Evolutionary conservation across 2,329 filamentous ascomycete genomes (phyloP).

Genomic region (Sporothrix humicola): DNA sequence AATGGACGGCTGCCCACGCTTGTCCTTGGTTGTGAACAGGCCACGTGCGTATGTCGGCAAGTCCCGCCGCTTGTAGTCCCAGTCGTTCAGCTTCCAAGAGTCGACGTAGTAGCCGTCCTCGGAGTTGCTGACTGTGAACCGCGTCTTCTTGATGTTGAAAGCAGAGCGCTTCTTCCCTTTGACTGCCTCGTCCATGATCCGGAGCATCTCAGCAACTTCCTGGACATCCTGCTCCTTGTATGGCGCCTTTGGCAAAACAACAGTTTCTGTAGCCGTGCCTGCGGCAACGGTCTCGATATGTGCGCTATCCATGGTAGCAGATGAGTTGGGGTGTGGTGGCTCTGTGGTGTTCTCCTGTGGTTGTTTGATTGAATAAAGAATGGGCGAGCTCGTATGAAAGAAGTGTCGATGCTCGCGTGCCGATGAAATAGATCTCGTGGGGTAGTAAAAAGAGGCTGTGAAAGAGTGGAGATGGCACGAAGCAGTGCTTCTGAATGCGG

Average conservation of each 20-base stretch:
- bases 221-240: constrained; percentile 72
- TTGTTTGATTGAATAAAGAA: neutral
- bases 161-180: constrained; percentile 62
- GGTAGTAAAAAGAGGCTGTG: neutral
- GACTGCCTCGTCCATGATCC: constrained; percentile 62
- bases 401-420: too few relatives aligned
- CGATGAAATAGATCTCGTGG: neutral
- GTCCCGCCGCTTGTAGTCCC: constrained; percentile 88
- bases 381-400: neutral
- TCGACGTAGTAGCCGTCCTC: constrained; percentile 72
- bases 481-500: neutral
- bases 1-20: constrained; percentile 73
- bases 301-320: constrained; percentile 20
- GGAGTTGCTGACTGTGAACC: constrained; percentile 69
- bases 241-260: constrained; percentile 54
- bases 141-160: constrained; percentile 81
- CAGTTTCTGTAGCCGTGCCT: neutral
- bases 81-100: constrained; percentile 93
- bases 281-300: neutral
- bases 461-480: constrained; percentile 12
- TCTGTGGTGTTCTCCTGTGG: neutral
- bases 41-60: constrained; percentile 93
- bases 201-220: constrained; percentile 69
- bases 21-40: constrained; percentile 79
- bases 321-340: neutral